phyloP scores from a whole-genome alignment of 1,284 basidiomycete species.

The Xanthoconium separans region DNA sequence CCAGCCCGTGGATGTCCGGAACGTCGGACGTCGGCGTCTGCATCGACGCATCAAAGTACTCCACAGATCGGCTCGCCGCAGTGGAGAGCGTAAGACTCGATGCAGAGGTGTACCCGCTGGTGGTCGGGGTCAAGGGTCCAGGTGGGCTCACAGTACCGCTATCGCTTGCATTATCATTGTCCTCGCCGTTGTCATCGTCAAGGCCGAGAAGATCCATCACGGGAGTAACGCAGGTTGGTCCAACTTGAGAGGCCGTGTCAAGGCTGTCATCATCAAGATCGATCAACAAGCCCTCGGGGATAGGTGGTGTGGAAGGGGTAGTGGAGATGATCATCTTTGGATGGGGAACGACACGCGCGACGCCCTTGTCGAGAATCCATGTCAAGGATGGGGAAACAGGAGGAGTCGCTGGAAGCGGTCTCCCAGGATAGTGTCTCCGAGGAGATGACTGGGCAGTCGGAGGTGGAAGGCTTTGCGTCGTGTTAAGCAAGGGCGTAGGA shows the following conservation, averaged over 20 bases:
- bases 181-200: slow-evolving; percentile 15
- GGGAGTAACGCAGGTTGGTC: slow-evolving; percentile 11
- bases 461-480: slow-evolving; percentile 29
- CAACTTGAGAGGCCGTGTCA: slow-evolving; percentile 14
- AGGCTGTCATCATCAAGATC: slow-evolving; percentile 34
- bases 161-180: slow-evolving; percentile 28
- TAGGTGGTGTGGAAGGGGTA: slow-evolving; percentile 26
- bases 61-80: slow-evolving; percentile 23
- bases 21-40: slow-evolving; percentile 26
- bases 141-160: slow-evolving; percentile 34
- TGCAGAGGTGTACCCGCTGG: slow-evolving; percentile 25
- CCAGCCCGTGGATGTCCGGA: slow-evolving; percentile 25
- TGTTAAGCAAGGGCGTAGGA: slow-evolving; percentile 24
- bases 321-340: slow-evolving; percentile 21
- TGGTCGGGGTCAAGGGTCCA: slow-evolving; percentile 34
- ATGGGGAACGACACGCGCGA: slow-evolving; percentile 7
- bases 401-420: slow-evolving; percentile 34
- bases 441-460: slow-evolving; percentile 21
- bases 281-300: slow-evolving; percentile 34
- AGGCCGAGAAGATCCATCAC: slow-evolving; percentile 24
- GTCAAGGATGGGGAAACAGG: slow-evolving; percentile 34
- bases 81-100: slow-evolving; percentile 30
- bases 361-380: slow-evolving; percentile 33
- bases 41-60: slow-evolving; percentile 27
- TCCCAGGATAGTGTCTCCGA: slow-evolving; percentile 32